Evolutionary conservation across 345 rosid genomes (phyloP).

Genomic region (Bruguiera gymnorhiza): DNA sequence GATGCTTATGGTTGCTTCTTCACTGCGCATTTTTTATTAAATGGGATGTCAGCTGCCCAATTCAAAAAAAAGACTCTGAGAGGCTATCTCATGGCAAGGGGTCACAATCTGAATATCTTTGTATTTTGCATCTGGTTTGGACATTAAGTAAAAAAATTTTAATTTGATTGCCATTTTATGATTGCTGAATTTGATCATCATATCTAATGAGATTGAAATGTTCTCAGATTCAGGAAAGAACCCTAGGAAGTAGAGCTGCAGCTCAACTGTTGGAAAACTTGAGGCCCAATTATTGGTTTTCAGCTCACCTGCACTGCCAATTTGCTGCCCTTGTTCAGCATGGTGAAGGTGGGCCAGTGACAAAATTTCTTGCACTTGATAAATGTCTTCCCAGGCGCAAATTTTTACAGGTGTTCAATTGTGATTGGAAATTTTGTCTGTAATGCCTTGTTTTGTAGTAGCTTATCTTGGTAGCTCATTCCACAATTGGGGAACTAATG

Average conservation of each 20-base stretch:
- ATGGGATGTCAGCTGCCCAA: no score
- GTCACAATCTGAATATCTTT: no score
- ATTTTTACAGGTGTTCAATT: slow-evolving; percentile 61
- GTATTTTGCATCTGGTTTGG: no score
- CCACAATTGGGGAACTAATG: slow-evolving; percentile 9
- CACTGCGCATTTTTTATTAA: no score
- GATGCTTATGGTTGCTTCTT: no score
- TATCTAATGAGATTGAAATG: slow-evolving; percentile 8
- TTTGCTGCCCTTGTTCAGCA: slow-evolving; percentile 87
- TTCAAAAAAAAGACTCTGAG: no score
- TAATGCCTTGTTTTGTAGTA: slow-evolving; percentile 5
- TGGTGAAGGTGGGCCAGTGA: slow-evolving; percentile 59
- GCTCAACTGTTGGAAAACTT: slow-evolving; percentile 74
- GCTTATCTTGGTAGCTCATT: slow-evolving; percentile 22
- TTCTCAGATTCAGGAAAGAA: slow-evolving; percentile 53
- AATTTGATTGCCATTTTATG: not conserved
- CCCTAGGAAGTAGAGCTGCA: slow-evolving; percentile 87
- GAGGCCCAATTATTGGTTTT: slow-evolving; percentile 84
- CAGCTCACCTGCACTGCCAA: slow-evolving; percentile 92
- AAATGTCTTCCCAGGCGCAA: slow-evolving; percentile 72
- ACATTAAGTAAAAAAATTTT: no score
- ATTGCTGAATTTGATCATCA: not conserved
- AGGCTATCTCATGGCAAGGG: no score
- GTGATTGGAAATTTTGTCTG: slow-evolving; percentile 3
- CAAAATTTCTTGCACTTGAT: slow-evolving; percentile 90